Base-by-base conservation (phyloP, 768 basidiomycete genomes). In the Polyporus arcularius region DNA sequence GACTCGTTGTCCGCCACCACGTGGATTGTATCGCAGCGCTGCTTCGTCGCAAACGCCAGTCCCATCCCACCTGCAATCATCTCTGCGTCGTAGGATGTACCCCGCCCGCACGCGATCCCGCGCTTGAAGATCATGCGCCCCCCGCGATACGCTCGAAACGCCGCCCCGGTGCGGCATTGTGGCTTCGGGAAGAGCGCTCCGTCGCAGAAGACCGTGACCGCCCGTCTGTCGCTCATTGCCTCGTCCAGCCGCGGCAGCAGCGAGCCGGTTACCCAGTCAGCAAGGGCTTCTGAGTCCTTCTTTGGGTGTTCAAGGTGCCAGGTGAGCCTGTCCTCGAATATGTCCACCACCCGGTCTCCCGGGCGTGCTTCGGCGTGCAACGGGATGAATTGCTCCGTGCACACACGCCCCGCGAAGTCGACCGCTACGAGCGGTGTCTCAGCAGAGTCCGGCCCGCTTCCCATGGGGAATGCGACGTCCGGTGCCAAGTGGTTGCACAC, bases 341-440 rank as follows among this genome's bases (percentile, higher is more conserved):
- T 10, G 10, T 35, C 32, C 32, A 35, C 5, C 32, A 35, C 32
- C 10, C 32, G 32, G 5, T 4, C 10, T 35, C 32, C 32, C n/a
- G n/a, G 32, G 0, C 45, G 42, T 15, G 54, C 54, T 21, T 55
- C 54, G 11, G 31, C 41, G 14, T 55, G 54, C 9, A 46, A 43
- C 30, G 45, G 54, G 3, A 14, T 43, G 12, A 46, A 46, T 21
- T 43, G 39, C 32, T 55, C 45, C 18, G 43, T 55, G 54, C 54
- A 55, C 18, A 55, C 54, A 1, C 32, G 31, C 18, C 54, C 54
- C 1, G 54, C 54, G 18, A 55, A 55, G 42, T 55, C 54, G 15
- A 55, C 54, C 6, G 54, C 54, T 2, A 55, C 45, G 11, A 55
- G 43, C 16, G 54, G n/a, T n/a, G n/a, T n/a, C n/a, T n/a, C n/a